Evolutionary conservation across 2,329 filamentous ascomycete genomes (phyloP), one percentile per base, ranked within the genome.

Genomic region (Chalaropsis thielavioides): DNA sequence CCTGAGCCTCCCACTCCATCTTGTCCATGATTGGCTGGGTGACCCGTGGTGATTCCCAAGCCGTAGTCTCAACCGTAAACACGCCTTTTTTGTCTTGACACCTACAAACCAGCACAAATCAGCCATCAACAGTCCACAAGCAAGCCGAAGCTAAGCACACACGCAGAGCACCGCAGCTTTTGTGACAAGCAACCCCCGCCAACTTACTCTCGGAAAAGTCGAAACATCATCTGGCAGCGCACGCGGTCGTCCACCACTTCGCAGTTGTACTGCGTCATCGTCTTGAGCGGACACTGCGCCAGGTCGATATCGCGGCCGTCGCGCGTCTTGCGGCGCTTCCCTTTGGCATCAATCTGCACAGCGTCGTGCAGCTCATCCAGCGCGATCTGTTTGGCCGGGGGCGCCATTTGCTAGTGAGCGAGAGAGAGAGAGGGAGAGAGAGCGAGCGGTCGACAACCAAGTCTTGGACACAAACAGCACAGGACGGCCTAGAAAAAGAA

Each of bases 1-100:
- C 56, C 43, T 66, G 61, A 61, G 65, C 43, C 24, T 66, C 61
- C 56, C 44, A 51, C 43, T 66, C 65, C 38, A 66, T 64, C 41
- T 43, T 64, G 27, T 64, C 56, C 62, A 66, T 66, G 62, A 66
- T 64, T 56, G 65, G 65, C n/a, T 64, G 44, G 19, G 65, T 66
- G n/a, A 58, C 24, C 38, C 62, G 35, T 49, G 66, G 59, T 15
- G 44, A 77, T 73, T 86, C 83, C 83, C 83, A 86, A 54, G 79
- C 77, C 13, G 84, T 86, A 27, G 84, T 87, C 74, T 87, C 84
- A 54, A 85, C 80, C 72, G 76, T 80, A 69, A 86, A 87, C 7
- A 66, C 75, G 3, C 81, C 81, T 15, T 81, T 81, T 69, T 75
- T 78, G 72, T 85, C 83, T 66, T 76, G 75, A 72, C 84, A 86